A percentile compares a stretch with the other conserved stretches of the same genome.
Evolutionary conservation across 2,329 filamentous ascomycete genomes (phyloP).

Genomic region (Pleomassaria siparia): DNA sequence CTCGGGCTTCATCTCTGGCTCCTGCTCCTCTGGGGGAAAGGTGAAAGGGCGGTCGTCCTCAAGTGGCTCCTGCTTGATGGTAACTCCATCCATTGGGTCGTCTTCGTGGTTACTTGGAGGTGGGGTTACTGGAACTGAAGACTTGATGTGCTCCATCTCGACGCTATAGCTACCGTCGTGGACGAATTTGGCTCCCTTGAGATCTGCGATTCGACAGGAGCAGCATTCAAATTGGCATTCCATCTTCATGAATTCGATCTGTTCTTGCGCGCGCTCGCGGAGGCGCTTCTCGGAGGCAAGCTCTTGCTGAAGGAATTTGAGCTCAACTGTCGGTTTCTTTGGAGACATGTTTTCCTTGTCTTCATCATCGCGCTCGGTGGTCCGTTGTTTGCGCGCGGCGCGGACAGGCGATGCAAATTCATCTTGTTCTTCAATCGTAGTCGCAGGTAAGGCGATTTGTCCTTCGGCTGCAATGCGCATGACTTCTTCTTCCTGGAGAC

Average conservation of each 20-base stretch:
- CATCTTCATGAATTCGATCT: constrained; percentile 73
- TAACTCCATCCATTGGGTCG: constrained; percentile 35
- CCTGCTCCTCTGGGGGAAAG: constrained; percentile 19
- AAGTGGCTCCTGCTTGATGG: constrained; percentile 23
- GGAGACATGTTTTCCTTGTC: constrained; percentile 52
- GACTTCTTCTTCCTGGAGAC: constrained; percentile 72
- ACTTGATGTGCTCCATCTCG: constrained; percentile 42
- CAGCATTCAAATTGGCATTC: constrained; percentile 72
- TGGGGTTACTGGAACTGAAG: constrained; percentile 59
- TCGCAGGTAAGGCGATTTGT: constrained; percentile 63
- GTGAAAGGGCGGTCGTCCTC: constrained; percentile 23
- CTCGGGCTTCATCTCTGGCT: constrained; percentile 3
- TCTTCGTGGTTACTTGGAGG: constrained; percentile 63
- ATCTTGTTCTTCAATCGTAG: constrained; percentile 56
- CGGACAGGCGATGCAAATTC: constrained; percentile 66
- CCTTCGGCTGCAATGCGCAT: constrained; percentile 72
- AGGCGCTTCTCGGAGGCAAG: constrained; percentile 57
- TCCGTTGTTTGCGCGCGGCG: constrained; percentile 45
- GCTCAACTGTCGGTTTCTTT: constrained; percentile 48
- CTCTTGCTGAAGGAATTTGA: constrained; percentile 54
- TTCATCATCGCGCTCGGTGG: constrained; percentile 44
- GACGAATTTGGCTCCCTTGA: constrained; percentile 42
- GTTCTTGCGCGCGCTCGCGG: constrained; percentile 69
- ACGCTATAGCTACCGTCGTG: constrained; percentile 38
- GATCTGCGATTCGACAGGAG: constrained; percentile 53